phyloP scores from a whole-genome alignment of 768 basidiomycete species.

The Lactarius tabidus region DNA sequence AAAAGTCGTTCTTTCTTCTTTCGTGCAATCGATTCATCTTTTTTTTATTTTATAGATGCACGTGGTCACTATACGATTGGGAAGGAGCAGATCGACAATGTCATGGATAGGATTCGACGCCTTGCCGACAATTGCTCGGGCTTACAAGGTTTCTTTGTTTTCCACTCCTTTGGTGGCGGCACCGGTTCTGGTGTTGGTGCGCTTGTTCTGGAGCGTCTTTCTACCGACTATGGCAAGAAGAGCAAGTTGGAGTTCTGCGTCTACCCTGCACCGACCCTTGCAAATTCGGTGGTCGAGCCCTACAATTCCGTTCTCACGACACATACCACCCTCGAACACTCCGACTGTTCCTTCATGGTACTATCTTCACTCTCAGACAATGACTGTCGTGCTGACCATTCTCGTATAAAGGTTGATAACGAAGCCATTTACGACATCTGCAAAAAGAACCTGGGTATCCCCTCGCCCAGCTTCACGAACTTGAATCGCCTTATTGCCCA shows the following conservation, averaged over 20 bases:
- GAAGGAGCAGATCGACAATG: slow-evolving; percentile 95
- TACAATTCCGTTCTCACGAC: slow-evolving; percentile 98
- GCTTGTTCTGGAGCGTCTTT: slow-evolving; percentile 92
- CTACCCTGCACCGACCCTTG: slow-evolving; percentile 91
- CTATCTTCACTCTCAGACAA: not conserved
- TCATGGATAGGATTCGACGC: slow-evolving; percentile 95
- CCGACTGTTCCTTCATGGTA: slow-evolving; percentile 99
- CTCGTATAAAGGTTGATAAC: slow-evolving; percentile 46
- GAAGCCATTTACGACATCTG: slow-evolving; percentile 70
- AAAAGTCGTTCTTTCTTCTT: not conserved
- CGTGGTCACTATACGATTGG: slow-evolving; percentile 99
- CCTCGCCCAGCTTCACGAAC: slow-evolving; percentile 59
- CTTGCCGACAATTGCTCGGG: slow-evolving; percentile 97
- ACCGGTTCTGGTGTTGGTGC: slow-evolving; percentile 99
- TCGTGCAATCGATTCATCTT: not conserved
- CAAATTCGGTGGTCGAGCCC: slow-evolving; percentile 96
- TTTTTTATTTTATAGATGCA: slow-evolving; percentile 60
- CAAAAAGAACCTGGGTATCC: slow-evolving; percentile 52
- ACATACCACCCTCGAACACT: slow-evolving; percentile 98
- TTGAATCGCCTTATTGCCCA: slow-evolving; percentile 65
- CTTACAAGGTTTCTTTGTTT: slow-evolving; percentile 99
- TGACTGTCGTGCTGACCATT: not conserved
- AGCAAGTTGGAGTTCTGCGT: slow-evolving; percentile 98
- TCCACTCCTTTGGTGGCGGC: slow-evolving; percentile 99
- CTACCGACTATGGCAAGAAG: slow-evolving; percentile 99